Conservation (phyloP, 2,329 filamentous ascomycete genomes). For the Colletotrichum sp. region DNA sequence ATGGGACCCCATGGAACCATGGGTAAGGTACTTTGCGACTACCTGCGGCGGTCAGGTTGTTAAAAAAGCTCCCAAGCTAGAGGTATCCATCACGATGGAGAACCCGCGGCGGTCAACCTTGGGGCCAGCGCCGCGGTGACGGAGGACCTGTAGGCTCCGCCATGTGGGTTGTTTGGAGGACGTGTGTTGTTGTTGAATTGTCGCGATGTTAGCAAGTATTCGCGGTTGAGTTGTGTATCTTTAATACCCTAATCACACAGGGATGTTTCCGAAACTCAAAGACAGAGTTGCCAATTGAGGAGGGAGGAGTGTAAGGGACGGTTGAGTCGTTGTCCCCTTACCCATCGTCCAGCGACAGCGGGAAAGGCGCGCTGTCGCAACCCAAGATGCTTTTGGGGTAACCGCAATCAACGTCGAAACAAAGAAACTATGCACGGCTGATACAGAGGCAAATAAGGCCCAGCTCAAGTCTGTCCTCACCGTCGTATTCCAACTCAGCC, state of each 20-base stretch:
- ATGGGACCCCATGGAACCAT: not conserved
- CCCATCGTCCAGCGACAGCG: not conserved
- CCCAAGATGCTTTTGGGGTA: not conserved
- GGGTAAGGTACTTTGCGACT: slow-evolving; percentile 4
- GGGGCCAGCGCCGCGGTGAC: not conserved
- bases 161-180: slow-evolving; percentile 9
- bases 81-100: not conserved
- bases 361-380: not conserved
- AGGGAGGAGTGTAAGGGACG: not conserved
- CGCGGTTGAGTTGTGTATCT: not conserved
- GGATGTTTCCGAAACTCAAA: not conserved
- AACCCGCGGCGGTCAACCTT: not conserved
- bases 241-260: not conserved
- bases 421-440: not conserved
- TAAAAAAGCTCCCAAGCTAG: not conserved
- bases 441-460: not conserved
- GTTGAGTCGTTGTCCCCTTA: not conserved
- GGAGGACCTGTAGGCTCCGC: not conserved
- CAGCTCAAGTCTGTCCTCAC: not conserved
- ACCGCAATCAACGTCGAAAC: not conserved
- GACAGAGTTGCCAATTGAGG: not conserved
- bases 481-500: not conserved
- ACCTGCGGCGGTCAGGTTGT: not conserved
- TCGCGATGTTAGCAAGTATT: not conserved
- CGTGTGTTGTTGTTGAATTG: not conserved